These are phyloP conservation scores for Cucumis variabilis DNA, from an alignment of 331 rosid genomes.

Conservation along the genomic window DNA sequence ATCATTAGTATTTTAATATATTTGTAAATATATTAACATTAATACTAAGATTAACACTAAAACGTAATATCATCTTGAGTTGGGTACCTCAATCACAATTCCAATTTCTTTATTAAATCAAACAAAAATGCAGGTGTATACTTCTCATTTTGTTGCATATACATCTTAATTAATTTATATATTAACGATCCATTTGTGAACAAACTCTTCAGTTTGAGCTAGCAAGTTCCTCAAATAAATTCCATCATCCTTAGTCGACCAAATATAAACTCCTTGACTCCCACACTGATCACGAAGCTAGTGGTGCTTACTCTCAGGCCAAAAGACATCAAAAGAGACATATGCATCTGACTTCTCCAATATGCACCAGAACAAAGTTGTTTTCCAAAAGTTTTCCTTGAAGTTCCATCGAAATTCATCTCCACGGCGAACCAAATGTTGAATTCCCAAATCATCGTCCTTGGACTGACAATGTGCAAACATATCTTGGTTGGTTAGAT, in stretches of 20 bases:
- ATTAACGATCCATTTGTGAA: not conserved
- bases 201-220: not conserved
- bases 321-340: not conserved
- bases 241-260: not conserved
- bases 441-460: slow-evolving; percentile 19
- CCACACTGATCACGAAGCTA: not conserved
- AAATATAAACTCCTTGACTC: not conserved
- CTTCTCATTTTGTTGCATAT: too few species aligned
- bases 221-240: not conserved
- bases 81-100: too few species aligned
- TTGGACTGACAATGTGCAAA: not conserved
- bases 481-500: not conserved
- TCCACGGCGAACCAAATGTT: not conserved
- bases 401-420: not conserved
- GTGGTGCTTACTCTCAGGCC: not conserved
- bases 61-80: too few species aligned
- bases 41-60: too few species aligned
- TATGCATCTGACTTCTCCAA: not conserved
- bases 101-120: too few species aligned
- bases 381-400: not conserved
- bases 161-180: not conserved
- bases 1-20: too few species aligned
- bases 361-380: not conserved
- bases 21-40: too few species aligned
- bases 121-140: too few species aligned